A percentile compares a stretch with the other conserved stretches of the same genome.
These are phyloP conservation scores for Suillus subalutaceus DNA, from an alignment of 768 basidiomycete genomes.

Conservation along the genomic window DNA sequence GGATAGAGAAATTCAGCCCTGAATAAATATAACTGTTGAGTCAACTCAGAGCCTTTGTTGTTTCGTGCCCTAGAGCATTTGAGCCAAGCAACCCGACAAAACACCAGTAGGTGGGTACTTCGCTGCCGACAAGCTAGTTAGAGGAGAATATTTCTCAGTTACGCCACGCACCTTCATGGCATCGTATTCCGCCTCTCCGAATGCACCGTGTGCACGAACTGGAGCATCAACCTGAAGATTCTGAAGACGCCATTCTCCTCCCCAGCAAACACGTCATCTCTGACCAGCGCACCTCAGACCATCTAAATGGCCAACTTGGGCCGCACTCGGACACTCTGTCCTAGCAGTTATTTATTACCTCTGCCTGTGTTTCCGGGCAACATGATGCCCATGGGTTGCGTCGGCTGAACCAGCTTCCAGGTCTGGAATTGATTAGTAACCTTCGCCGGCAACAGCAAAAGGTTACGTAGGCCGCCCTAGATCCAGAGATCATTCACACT, in stretches of 20 bases:
- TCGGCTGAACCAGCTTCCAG: neutral
- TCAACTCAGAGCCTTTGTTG: neutral
- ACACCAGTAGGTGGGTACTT: neutral
- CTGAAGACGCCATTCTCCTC: neutral
- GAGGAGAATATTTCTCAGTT: neutral
- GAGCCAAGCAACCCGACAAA: neutral
- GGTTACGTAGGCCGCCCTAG: too few relatives aligned
- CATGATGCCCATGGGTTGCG: neutral
- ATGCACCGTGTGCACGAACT: neutral
- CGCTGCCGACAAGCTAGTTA: neutral
- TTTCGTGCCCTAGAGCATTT: neutral
- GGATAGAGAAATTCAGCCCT: neutral
- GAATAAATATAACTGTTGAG: neutral
- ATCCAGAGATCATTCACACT: neutral
- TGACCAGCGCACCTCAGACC: neutral
- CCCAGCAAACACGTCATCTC: neutral
- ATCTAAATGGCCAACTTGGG: neutral
- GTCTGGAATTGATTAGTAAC: neutral
- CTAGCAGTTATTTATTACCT: neutral
- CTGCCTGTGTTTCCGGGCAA: neutral
- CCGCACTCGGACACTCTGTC: neutral
- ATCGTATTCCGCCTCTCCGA: neutral
- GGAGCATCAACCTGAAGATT: neutral
- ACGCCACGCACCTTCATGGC: neutral
- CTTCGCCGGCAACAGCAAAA: neutral